These are phyloP conservation scores for Lunasporangiospora selenospora DNA, from an alignment of 192 early-diverging fungal species.

Conservation along the genomic window DNA sequence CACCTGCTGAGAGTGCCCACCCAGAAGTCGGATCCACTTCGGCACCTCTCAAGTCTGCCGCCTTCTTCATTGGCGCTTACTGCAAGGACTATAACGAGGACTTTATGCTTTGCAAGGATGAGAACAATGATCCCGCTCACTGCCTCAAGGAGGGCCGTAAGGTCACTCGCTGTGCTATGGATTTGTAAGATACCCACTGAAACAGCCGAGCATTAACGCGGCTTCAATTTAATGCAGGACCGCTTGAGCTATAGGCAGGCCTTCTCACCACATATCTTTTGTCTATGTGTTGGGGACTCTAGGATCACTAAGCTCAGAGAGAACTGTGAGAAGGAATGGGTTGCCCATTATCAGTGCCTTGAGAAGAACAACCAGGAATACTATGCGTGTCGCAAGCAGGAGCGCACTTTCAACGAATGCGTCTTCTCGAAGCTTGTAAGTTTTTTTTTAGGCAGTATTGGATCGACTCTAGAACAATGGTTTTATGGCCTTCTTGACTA, in stretches of 20 bases:
- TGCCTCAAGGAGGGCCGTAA: conserved; percentile 95
- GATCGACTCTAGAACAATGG: neutral
- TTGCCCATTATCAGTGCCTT: conserved; percentile 90
- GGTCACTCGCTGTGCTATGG: conserved; percentile 94
- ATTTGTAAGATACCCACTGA: conserved; percentile 80
- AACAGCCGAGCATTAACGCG: conserved; percentile 9
- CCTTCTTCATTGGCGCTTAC: conserved; percentile 87
- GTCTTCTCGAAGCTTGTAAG: conserved; percentile 87
- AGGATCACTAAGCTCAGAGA: conserved; percentile 88
- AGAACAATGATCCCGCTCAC: conserved; percentile 86
- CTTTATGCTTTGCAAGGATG: conserved; percentile 96
- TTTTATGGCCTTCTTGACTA: neutral
- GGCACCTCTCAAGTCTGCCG: conserved; percentile 90
- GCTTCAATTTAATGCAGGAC: no score
- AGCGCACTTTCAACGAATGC: conserved; percentile 85
- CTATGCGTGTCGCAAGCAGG: conserved; percentile 78
- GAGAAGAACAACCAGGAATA: conserved; percentile 93
- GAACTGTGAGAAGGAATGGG: conserved; percentile 88
- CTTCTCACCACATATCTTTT: neutral
- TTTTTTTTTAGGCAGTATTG: neutral
- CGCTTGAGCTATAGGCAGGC: no score
- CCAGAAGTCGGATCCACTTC: conserved; percentile 91
- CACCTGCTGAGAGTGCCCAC: conserved; percentile 73
- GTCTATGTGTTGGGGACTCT: conserved; percentile 10
- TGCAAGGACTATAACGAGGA: conserved; percentile 97